Base-by-base conservation (phyloP, 345 rosid species). In the Geranium rotundifolium region DNA sequence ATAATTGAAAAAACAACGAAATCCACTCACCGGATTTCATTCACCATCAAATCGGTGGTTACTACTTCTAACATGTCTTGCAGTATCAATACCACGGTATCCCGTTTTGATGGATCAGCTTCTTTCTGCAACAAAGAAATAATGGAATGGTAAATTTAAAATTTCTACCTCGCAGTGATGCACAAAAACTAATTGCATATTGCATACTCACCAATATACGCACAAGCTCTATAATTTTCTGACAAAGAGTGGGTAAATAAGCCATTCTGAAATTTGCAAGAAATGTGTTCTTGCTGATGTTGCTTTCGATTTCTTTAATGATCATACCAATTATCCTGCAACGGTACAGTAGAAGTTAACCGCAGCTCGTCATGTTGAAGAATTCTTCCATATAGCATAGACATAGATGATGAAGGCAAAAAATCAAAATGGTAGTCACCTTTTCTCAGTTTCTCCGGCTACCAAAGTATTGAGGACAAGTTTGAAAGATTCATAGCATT, bases 11-110 rank as follows among this genome's bases (percentile, higher is more conserved):
- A 30, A 54, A 41, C 29, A 31, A 60, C 71, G 65, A 73, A 59
- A 66, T 71, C 69, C 61, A 74, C 95, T 69, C 55, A 92, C 98
- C 98, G 87, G 65, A 75, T 89, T 77, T 92, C 98, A 72, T 76
- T 89, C 75, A 83, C 85, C 96, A 86, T 87, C 96, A 92, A 83
- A 82, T 92, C 97, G 59, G 85, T 86, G n/a, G 90, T 80, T 37
- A 86, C 93, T 57, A 92, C 91, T 82, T 92, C 98, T 70, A 92
- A 72, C 97, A 89, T 92, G 71, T 92, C 98, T 72, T 84, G 98
- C 65, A 92, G 81, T 76, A 89, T 71, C 65, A 92, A 76, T 65
- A 87, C 95, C 77, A 89, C 91, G 56, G 75, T 69, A 75, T 85
- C 89, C 67, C 76, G 71, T 76, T 85, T 84, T 68, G 85, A 77